phyloP scores from a whole-genome alignment of 2,329 filamentous ascomycete genomes.

The Paracorniculantispora psalliotae region DNA sequence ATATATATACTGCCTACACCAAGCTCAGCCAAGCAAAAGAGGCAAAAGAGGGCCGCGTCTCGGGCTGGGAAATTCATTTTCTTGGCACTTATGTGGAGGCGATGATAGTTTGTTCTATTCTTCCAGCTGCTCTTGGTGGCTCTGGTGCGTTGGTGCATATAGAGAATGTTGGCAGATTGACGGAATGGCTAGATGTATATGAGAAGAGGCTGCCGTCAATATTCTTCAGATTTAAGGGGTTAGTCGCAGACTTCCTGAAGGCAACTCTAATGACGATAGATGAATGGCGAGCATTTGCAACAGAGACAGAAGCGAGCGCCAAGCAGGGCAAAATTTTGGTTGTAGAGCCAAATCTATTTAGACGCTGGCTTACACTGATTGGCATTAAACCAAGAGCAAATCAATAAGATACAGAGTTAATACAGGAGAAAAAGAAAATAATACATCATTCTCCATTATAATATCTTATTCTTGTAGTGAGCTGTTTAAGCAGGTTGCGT shows the following conservation, averaged over 20 bases:
- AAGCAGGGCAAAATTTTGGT: not conserved
- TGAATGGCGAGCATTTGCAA: not conserved
- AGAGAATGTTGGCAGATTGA: not conserved
- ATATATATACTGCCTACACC: not conserved
- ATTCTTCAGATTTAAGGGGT: not conserved
- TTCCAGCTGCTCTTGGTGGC: not conserved
- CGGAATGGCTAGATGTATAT: not conserved
- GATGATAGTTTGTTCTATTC: not conserved
- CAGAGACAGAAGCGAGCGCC: not conserved
- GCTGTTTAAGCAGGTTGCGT: not conserved
- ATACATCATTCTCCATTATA: not conserved
- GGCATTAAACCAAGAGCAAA: not conserved
- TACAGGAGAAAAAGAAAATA: not conserved
- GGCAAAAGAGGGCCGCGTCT: not conserved
- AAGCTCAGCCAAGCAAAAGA: not conserved
- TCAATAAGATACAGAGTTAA: not conserved
- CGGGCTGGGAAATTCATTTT: not conserved
- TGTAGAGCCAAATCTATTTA: not conserved
- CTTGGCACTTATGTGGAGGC: not conserved
- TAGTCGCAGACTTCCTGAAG: not conserved
- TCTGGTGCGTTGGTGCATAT: not conserved
- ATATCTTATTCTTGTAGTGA: not conserved
- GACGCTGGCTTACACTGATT: not conserved
- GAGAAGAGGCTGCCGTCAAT: not conserved
- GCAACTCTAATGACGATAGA: not conserved